Conservation (phyloP, 495 filamentous ascomycete species). For the Ramalina peruviana region DNA sequence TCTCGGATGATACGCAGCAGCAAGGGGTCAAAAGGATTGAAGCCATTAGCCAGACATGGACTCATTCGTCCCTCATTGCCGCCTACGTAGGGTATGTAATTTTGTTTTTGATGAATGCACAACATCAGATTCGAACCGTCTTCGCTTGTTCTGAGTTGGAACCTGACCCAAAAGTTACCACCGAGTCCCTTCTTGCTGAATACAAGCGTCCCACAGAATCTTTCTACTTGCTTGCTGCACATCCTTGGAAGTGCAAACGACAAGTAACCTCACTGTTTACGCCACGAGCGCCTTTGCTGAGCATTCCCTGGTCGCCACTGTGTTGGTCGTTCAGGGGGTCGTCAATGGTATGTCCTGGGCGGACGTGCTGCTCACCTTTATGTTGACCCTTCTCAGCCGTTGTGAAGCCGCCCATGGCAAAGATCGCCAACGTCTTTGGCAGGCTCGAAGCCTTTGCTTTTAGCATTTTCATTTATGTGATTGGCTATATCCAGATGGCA, state of each 20-base stretch:
- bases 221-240: slow-evolving; percentile 43
- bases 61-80: slow-evolving; percentile 33
- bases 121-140: not conserved
- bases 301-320: slow-evolving; percentile 43
- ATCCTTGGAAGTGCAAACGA: slow-evolving; percentile 41
- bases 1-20: slow-evolving; percentile 31
- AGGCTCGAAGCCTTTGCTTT: slow-evolving; percentile 51
- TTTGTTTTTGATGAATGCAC: not conserved
- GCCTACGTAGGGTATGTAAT: slow-evolving; percentile 39
- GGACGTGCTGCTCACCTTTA: not conserved
- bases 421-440: slow-evolving; percentile 55
- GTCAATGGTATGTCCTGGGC: slow-evolving; percentile 30
- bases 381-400: slow-evolving; percentile 32
- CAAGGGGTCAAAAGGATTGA: slow-evolving; percentile 43
- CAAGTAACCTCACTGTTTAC: slow-evolving; percentile 39
- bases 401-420: slow-evolving; percentile 55
- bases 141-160: not conserved
- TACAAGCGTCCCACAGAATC: slow-evolving; percentile 26
- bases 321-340: slow-evolving; percentile 42
- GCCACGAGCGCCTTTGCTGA: slow-evolving; percentile 45
- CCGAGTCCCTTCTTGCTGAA: not conserved
- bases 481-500: slow-evolving; percentile 56
- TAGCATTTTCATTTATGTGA: slow-evolving; percentile 41
- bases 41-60: slow-evolving; percentile 43
- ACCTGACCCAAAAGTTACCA: too few relatives aligned